phyloP scores from a whole-genome alignment of 768 basidiomycete species.

The Tricholoma flavovirens region DNA sequence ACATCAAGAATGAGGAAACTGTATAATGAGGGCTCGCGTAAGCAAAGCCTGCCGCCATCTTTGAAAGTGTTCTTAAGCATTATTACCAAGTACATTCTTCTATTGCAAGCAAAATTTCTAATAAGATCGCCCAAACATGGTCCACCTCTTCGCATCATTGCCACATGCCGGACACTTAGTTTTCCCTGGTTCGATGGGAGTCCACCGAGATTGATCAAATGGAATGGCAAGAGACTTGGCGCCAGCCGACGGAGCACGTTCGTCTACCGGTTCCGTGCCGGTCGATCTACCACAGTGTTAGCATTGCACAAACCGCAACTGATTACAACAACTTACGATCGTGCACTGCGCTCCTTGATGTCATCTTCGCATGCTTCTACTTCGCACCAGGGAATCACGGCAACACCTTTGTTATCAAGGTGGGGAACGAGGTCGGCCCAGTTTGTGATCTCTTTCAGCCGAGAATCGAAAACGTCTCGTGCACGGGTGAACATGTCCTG shows the following conservation, averaged over 20 bases:
- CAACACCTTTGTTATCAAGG: constrained; percentile 81
- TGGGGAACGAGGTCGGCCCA: constrained; percentile 95
- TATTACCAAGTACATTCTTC: background rate
- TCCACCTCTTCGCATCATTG: constrained; percentile 89
- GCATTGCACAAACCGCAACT: background rate
- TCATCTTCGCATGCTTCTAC: constrained; percentile 90
- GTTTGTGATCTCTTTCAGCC: constrained; percentile 65
- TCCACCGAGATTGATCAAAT: constrained; percentile 84
- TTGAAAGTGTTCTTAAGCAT: background rate
- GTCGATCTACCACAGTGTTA: constrained; percentile 11
- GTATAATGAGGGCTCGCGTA: too few relatives aligned
- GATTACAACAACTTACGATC: constrained; percentile 50
- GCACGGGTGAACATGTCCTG: constrained; percentile 82
- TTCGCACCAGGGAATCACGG: constrained; percentile 96
- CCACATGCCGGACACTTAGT: constrained; percentile 91
- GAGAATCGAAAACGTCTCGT: constrained; percentile 62
- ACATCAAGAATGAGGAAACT: too few relatives aligned
- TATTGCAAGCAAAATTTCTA: constrained; percentile 26
- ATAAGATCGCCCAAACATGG: constrained; percentile 91
- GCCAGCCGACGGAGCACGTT: constrained; percentile 93
- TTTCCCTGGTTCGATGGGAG: constrained; percentile 72
- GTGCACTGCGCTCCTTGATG: constrained; percentile 91
- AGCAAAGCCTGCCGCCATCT: background rate
- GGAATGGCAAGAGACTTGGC: constrained; percentile 97
- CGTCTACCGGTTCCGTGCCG: constrained; percentile 85